These are phyloP conservation scores for Phaeolepiota aurea DNA, from an alignment of 768 basidiomycete genomes.

Conservation along the genomic window DNA sequence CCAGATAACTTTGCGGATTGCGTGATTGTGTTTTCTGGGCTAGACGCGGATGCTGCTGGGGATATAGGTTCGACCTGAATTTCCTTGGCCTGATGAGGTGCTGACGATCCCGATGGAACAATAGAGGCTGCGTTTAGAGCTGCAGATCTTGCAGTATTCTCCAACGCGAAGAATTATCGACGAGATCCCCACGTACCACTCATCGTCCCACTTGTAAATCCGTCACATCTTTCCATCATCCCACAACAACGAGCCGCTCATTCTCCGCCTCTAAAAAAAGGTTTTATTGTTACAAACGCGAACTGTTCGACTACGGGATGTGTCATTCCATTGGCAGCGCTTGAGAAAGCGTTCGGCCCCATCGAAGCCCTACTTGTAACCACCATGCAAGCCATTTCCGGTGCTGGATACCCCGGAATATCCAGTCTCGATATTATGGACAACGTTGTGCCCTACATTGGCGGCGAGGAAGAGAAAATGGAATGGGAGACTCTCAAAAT, in stretches of 20 bases:
- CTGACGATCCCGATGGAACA: background rate
- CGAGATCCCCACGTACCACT: slow-evolving; percentile 90
- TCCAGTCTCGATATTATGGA: slow-evolving; percentile 86
- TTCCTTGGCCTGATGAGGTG: too few relatives aligned
- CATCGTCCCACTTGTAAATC: slow-evolving; percentile 93
- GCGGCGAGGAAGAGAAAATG: slow-evolving; percentile 94
- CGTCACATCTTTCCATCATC: slow-evolving; percentile 76
- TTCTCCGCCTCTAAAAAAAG: slow-evolving; percentile 60
- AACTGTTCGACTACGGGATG: slow-evolving; percentile 96
- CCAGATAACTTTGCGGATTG: slow-evolving; percentile 76
- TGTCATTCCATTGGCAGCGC: slow-evolving; percentile 84
- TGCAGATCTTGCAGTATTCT: slow-evolving; percentile 89
- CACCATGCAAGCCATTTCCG: slow-evolving; percentile 96
- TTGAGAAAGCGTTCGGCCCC: slow-evolving; percentile 91
- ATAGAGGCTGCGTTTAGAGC: slow-evolving; percentile 79
- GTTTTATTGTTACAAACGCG: slow-evolving; percentile 97
- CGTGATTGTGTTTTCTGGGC: slow-evolving; percentile 86
- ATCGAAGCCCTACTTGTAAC: slow-evolving; percentile 86
- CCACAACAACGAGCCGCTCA: slow-evolving; percentile 71
- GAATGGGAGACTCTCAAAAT: slow-evolving; percentile 99
- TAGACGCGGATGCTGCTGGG: slow-evolving; percentile 91
- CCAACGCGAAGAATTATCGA: slow-evolving; percentile 94
- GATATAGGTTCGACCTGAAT: slow-evolving; percentile 70
- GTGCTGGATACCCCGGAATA: slow-evolving; percentile 96
- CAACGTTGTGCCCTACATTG: slow-evolving; percentile 92